Evolutionary conservation across 2,329 filamentous ascomycete species (phyloP).

Genomic region (Fusarium anthophilum): DNA sequence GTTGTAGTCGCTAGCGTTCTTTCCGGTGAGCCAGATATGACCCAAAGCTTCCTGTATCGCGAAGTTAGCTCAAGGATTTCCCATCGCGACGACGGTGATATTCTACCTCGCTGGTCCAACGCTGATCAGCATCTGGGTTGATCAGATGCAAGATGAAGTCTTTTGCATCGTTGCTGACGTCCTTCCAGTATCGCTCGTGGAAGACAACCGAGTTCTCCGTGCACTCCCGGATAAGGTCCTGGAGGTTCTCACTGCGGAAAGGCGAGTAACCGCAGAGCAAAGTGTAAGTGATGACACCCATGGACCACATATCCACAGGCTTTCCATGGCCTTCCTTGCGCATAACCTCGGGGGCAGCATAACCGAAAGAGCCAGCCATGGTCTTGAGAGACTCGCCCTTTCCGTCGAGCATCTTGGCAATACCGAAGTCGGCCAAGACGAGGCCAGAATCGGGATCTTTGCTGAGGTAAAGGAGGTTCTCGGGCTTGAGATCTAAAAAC

Average conservation of each 20-base stretch:
- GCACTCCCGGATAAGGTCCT: slow-evolving; percentile 95
- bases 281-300: slow-evolving; percentile 98
- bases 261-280: slow-evolving; percentile 97
- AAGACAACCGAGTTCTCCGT: slow-evolving; percentile 85
- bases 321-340: slow-evolving; percentile 97
- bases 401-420: slow-evolving; percentile 95
- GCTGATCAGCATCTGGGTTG: slow-evolving; percentile 78
- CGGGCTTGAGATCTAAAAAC: slow-evolving; percentile 87
- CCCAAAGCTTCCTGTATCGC: slow-evolving; percentile 73
- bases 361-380: slow-evolving; percentile 98
- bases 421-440: slow-evolving; percentile 96
- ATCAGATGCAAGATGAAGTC: slow-evolving; percentile 88
- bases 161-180: slow-evolving; percentile 94
- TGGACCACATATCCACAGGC: slow-evolving; percentile 98
- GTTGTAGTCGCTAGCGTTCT: slow-evolving; percentile 94
- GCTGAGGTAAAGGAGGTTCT: slow-evolving; percentile 95
- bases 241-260: slow-evolving; percentile 93
- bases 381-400: slow-evolving; percentile 93
- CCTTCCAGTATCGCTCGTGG: slow-evolving; percentile 98
- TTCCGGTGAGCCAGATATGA: slow-evolving; percentile 89
- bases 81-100: neutral
- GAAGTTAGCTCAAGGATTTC: slow-evolving; percentile 28
- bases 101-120: slow-evolving; percentile 79
- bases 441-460: slow-evolving; percentile 80
- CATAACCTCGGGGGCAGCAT: slow-evolving; percentile 98